Evolutionary conservation across 345 rosid genomes (phyloP), one percentile per base, ranked within the genome.

Genomic region (Lumnitzera racemosa): DNA sequence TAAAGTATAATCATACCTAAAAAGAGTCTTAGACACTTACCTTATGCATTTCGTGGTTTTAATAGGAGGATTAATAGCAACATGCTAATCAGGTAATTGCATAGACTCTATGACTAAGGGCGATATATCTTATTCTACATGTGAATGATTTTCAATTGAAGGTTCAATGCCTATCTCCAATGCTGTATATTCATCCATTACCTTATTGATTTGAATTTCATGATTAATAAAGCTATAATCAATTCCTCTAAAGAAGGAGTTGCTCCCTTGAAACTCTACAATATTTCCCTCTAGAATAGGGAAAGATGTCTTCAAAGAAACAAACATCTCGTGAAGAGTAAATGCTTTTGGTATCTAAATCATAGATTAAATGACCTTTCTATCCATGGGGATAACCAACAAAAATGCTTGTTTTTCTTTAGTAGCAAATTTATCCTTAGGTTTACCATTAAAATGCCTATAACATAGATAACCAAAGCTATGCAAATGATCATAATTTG

Each of bases 311-410:
- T 11, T 46, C 59, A 0, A 29, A 0, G 12, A 62, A 62, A 5
- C 10, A 0, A 25, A 56, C 67, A 51, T 69, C 63, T 12, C 61
- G 5, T 3, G 50, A 15, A 2, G 13, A 20, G 8, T 20, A 46
- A 3, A 67, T 10, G 4, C 3, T 61, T 15, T 17, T 8, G 8
- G 27, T 49, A 12, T 48, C 46, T 2, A 53, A 49, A 25, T 69
- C 64, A 31, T 7, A 63, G 0, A 58, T 13, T 11, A 12, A 16
- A 13, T 63, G 63, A 0, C 68, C 64, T 43, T 58, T 63, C 24
- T 63, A 51, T 0, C 51, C 43, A 15, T 13, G 0, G 0, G 63
- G 64, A 41, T 69, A 69, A 4, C 68, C 61, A 1, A 67, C 12
- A 36, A 67, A 67, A 0, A 67, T 11, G n/a, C 51, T 8, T 0